These are phyloP conservation scores for Ogataea degrootiae DNA, from an alignment of 805 yeast genomes.

Conservation along the genomic window DNA sequence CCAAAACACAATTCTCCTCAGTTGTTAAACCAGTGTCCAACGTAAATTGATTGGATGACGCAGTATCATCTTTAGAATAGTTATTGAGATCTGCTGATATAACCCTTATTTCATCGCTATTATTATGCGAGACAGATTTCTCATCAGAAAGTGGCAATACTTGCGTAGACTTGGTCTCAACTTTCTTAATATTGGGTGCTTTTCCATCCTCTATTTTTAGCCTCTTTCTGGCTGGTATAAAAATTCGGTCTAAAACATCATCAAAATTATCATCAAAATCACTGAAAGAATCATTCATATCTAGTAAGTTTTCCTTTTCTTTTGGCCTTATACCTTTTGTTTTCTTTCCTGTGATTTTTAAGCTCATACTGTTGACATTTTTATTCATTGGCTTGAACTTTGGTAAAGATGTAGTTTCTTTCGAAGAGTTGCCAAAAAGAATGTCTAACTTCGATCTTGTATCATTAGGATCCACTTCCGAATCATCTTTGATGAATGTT, in stretches of 20 bases:
- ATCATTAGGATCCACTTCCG: not conserved
- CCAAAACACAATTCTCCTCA: too few relatives aligned
- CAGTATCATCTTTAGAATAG: too few relatives aligned
- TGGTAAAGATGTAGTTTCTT: not conserved
- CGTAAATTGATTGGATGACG: too few relatives aligned
- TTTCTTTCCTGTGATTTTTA: not conserved
- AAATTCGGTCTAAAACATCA: not conserved
- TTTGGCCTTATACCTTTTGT: not conserved
- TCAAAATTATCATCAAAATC: slow-evolving; percentile 1
- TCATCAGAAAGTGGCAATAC: too few relatives aligned
- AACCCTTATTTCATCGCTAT: too few relatives aligned
- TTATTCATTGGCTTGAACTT: not conserved
- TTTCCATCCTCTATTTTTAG: not conserved
- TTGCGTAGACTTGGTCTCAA: too few relatives aligned
- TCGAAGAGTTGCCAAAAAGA: not conserved
- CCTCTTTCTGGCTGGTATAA: slow-evolving; percentile 1
- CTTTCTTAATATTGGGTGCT: too few relatives aligned
- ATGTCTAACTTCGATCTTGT: not conserved
- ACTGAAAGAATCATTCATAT: not conserved
- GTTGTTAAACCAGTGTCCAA: too few relatives aligned
- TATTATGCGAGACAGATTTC: too few relatives aligned
- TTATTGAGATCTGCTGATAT: too few relatives aligned
- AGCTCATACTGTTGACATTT: not conserved
- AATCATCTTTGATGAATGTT: not conserved
- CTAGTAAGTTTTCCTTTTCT: not conserved